Evolutionary conservation across 495 filamentous ascomycete genomes (phyloP), one percentile per base, ranked within the genome.

Genomic region (Neurospora sp.): DNA sequence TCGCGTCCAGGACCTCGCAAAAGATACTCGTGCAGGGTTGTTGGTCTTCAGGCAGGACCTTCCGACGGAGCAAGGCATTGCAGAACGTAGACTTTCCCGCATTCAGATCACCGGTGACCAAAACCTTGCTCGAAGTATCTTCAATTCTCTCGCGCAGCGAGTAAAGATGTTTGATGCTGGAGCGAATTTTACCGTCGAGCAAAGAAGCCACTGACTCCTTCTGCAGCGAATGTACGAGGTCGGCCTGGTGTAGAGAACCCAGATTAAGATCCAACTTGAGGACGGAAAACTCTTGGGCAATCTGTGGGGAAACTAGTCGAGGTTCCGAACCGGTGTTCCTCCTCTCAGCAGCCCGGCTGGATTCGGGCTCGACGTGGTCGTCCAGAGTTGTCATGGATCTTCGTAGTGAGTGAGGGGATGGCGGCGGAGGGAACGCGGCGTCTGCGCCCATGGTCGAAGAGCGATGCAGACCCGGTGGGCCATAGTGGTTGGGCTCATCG

Each of bases 1-100:
- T 86, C 22, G 92, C 91, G 82, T 98, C 94, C 53, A 99, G 84
- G 3, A 99, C 96, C 79, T 99, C 96, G 79, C 96, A 98, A 83
- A 99, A 99, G 71, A 98, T 97, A 80, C 92, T 96, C 6, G 96
- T 99, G 83, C 96, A 98, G n/a, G 96, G 96, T 77, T 97, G 96
- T 79, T 99, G 94, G 75, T 98, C 96, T 83, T 97, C 96, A 5
- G 96, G 96, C 17, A 99, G 84, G 17, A 99, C 87, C 82, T 98
- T 98, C 72, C 94, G 90, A 59, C 96, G 90, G 44, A 99, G 83
- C 31, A 99, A 83, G 10, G 96, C 96, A 82, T 99, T 99, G 84
- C 96, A 99, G 76, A 99, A 98, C 6, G 96, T 98, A 12, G 96
- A 99, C 79, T 99, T 99, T 77, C 96, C 96, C 16, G 96, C 95